These are phyloP conservation scores for Theileria parva DNA, from an alignment of 169 alveolate genomes.

Conservation along the genomic window DNA sequence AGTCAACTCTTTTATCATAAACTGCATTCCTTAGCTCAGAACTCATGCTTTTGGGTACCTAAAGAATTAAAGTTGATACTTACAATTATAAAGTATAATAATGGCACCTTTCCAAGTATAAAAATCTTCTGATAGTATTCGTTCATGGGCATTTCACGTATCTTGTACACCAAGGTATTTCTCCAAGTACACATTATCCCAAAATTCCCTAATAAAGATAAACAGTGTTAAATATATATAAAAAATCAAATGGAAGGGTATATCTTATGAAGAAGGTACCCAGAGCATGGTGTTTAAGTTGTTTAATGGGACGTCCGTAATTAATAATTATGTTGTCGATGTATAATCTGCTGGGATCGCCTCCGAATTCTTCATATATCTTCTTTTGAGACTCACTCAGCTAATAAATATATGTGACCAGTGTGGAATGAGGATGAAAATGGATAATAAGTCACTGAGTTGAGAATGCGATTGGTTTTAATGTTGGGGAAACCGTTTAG, in stretches of 20 bases:
- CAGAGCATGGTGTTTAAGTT: constrained; percentile 62
- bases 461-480: constrained; percentile 67
- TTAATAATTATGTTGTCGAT: constrained; percentile 74
- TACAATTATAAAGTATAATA: neutral
- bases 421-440: neutral
- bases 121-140: constrained; percentile 78
- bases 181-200: constrained; percentile 76
- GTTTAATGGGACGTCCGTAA: constrained; percentile 68
- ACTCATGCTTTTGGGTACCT: constrained; percentile 75
- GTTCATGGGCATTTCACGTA: constrained; percentile 78
- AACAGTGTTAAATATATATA: neutral
- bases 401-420: constrained; percentile 5
- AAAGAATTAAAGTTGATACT: neutral
- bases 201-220: constrained; percentile 61
- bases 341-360: constrained; percentile 78
- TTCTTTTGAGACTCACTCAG: constrained; percentile 70
- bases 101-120: constrained; percentile 72
- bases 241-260: too few relatives aligned
- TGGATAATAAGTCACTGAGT: constrained; percentile 60
- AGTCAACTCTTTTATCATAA: constrained; percentile 68
- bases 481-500: constrained; percentile 74
- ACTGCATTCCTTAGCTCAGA: constrained; percentile 72
- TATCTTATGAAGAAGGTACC: neutral
- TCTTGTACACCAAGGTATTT: constrained; percentile 70
- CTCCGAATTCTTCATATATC: constrained; percentile 73